These are phyloP conservation scores for Syzygium jambos DNA, from an alignment of 345 rosid species.

Conservation along the genomic window DNA sequence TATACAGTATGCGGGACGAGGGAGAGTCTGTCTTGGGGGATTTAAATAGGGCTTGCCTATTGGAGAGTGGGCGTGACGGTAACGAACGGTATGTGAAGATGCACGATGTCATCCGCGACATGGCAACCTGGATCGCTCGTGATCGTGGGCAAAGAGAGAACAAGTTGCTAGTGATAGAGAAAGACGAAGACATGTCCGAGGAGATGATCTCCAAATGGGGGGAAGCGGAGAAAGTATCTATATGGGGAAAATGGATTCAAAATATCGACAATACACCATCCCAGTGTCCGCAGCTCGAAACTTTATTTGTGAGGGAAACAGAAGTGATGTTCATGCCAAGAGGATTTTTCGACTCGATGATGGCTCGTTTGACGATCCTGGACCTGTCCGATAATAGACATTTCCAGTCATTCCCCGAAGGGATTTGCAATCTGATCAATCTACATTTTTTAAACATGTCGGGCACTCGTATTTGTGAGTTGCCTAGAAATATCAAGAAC, in stretches of 20 bases:
- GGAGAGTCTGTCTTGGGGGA: background rate
- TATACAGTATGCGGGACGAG: background rate
- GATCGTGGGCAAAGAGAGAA: background rate
- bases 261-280: background rate
- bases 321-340: background rate
- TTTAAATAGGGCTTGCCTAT: slow-evolving; percentile 5
- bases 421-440: background rate
- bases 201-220: background rate
- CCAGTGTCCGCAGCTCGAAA: background rate
- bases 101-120: slow-evolving; percentile 18
- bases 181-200: background rate
- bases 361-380: background rate
- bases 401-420: background rate
- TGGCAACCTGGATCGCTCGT: slow-evolving; percentile 6
- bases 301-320: background rate
- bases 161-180: background rate
- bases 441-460: background rate
- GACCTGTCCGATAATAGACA: rapidly evolving
- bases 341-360: background rate
- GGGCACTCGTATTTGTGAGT: rapidly evolving
- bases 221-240: background rate
- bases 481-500: background rate
- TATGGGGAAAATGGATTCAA: background rate
- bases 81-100: background rate
- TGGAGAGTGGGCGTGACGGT: background rate